Percentiles rank a stretch among this genome's conserved stretches.
Conservation (phyloP, 176 grass and related monocot genomes). For the Phoenix roebelenii region DNA sequence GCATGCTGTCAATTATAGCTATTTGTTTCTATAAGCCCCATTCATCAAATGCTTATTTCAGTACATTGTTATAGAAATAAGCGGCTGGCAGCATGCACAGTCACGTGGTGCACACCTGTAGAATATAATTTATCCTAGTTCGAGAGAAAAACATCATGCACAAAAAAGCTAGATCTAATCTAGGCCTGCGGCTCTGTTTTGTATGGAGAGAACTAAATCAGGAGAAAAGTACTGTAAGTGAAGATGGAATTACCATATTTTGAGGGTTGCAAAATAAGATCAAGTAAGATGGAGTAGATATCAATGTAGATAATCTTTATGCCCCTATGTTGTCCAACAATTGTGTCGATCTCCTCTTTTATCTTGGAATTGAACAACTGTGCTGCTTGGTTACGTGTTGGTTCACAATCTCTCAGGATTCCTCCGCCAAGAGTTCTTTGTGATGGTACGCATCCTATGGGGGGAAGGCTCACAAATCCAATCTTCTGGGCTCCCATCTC, state of each 20-base stretch:
- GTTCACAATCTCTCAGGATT: conserved; percentile 20
- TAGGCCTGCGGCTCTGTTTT: too few relatives aligned
- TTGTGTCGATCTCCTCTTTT: conserved; percentile 5
- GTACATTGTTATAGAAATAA: too few relatives aligned
- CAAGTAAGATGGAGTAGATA: conserved; percentile 41
- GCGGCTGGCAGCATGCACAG: too few relatives aligned
- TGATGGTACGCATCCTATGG: conserved; percentile 69
- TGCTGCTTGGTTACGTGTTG: conserved; percentile 42
- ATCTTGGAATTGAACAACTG: conserved; percentile 48
- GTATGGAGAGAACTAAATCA: too few relatives aligned
- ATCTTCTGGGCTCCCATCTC: conserved; percentile 42
- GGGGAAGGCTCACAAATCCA: conserved; percentile 53
- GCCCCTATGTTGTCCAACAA: background rate
- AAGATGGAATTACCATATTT: conserved; percentile 25
- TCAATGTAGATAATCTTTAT: conserved; percentile 36
- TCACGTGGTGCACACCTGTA: too few relatives aligned
- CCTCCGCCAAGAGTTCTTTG: conserved; percentile 61
- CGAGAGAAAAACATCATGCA: too few relatives aligned
- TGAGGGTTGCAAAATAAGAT: conserved; percentile 25
- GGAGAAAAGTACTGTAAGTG: too few relatives aligned
- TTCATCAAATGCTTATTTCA: too few relatives aligned
- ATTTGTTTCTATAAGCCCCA: too few relatives aligned
- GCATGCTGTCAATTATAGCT: too few relatives aligned
- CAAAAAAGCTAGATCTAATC: too few relatives aligned
- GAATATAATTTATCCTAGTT: too few relatives aligned